Percentiles rank a stretch among this genome's conserved stretches.
These are phyloP conservation scores for Trichophyton equinum DNA, from an alignment of 2,329 filamentous ascomycete genomes.

Conservation along the genomic window DNA sequence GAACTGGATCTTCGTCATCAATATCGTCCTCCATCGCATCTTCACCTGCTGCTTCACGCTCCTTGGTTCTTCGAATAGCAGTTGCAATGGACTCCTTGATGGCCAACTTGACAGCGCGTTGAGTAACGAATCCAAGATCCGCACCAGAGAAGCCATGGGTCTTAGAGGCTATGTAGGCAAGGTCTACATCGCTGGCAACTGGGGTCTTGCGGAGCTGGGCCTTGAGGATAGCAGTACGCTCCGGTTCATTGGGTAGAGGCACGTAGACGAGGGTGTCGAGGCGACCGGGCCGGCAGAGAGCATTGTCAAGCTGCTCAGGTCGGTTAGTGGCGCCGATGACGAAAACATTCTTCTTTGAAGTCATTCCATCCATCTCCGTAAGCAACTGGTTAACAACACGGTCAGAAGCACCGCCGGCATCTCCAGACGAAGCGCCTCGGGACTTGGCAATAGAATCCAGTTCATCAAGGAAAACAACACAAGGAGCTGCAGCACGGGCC, in stretches of 20 bases:
- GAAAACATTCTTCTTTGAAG: constrained; percentile 99
- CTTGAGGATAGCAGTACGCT: constrained; percentile 78
- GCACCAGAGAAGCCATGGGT: constrained; percentile 99
- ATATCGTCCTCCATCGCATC: constrained; percentile 68
- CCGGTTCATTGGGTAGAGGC: constrained; percentile 81
- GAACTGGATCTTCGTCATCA: constrained; percentile 78
- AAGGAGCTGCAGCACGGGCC: constrained; percentile 92
- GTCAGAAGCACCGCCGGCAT: constrained; percentile 95
- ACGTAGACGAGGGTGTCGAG: constrained; percentile 98
- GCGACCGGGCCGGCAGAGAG: constrained; percentile 94
- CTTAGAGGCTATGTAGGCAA: constrained; percentile 86
- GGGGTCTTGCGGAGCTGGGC: constrained; percentile 98
- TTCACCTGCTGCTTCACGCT: constrained; percentile 71
- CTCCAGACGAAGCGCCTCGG: constrained; percentile 88
- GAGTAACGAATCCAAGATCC: constrained; percentile 96
- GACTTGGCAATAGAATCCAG: constrained; percentile 98
- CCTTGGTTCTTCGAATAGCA: constrained; percentile 84
- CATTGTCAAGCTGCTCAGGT: constrained; percentile 96
- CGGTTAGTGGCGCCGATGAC: constrained; percentile 98
- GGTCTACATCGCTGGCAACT: constrained; percentile 72
- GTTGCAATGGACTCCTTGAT: constrained; percentile 90
- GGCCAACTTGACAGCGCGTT: constrained; percentile 96
- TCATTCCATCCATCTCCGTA: constrained; percentile 99
- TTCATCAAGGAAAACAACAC: constrained; percentile 97
- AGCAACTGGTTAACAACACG: constrained; percentile 99